phyloP scores from a whole-genome alignment of 345 rosid species.

The Theobroma cacao region DNA sequence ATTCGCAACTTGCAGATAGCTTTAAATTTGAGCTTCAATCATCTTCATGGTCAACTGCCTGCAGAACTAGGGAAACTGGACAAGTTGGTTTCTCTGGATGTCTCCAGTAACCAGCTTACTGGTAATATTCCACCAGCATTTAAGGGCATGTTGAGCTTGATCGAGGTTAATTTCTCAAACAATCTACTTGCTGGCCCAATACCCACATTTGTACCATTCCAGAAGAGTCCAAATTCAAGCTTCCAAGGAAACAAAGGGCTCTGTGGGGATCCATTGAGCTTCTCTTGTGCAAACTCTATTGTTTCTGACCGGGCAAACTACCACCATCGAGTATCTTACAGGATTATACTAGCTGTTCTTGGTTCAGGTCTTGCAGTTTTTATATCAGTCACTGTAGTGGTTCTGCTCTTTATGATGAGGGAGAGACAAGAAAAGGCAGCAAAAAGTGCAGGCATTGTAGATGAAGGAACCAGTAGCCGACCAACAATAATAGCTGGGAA shows the following conservation, averaged over 20 bases:
- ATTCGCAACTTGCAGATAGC: conserved; percentile 71
- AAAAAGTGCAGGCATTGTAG: conserved; percentile 45
- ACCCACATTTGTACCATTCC: conserved; percentile 77
- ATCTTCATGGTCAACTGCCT: conserved; percentile 79
- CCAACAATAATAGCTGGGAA: conserved; percentile 74
- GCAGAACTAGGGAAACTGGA: conserved; percentile 75
- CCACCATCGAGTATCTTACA: conserved; percentile 83
- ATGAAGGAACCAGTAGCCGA: conserved; percentile 40
- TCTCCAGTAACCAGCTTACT: conserved; percentile 79
- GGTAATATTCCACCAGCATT: conserved; percentile 70
- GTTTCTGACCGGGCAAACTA: conserved; percentile 40
- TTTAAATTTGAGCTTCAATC: conserved; percentile 80
- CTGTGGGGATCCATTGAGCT: conserved; percentile 80
- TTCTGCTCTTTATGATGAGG: conserved; percentile 89
- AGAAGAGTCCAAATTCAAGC: conserved; percentile 80
- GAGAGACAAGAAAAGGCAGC: conserved; percentile 90
- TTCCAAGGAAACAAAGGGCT: conserved; percentile 78
- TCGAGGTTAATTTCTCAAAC: conserved; percentile 84
- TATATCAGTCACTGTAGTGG: conserved; percentile 75
- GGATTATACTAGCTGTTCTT: conserved; percentile 73
- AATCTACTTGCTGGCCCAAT: conserved; percentile 71
- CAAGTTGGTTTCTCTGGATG: conserved; percentile 81
- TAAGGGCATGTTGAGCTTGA: conserved; percentile 86
- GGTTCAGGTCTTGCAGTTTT: conserved; percentile 94
- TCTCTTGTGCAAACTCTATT: conserved; percentile 45